A percentile compares a stretch with the other conserved stretches of the same genome.
These are phyloP conservation scores for Phytophthora nicotianae DNA, from an alignment of 352 stramenopile species.

Conservation along the genomic window DNA sequence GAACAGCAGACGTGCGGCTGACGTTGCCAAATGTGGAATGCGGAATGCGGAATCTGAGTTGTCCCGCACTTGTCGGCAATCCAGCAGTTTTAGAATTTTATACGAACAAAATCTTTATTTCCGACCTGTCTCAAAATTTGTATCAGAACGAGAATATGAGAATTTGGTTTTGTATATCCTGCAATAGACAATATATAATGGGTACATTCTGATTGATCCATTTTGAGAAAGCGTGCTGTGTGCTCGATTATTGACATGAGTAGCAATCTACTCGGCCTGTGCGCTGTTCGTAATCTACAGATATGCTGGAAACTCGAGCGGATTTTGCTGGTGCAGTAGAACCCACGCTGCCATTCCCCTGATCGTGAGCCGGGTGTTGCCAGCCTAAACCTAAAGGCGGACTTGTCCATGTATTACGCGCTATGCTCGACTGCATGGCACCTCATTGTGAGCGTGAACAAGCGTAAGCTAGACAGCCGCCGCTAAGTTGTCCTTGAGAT, in stretches of 20 bases:
- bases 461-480: neutral
- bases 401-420: slow-evolving; percentile 12
- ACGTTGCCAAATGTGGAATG: slow-evolving; percentile 1
- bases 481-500: too few relatives aligned
- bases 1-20: neutral
- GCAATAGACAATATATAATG: slow-evolving; percentile 1
- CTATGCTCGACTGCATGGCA: too few relatives aligned
- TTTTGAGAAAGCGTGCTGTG: too few relatives aligned
- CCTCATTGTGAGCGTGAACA: slow-evolving; percentile 4
- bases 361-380: too few relatives aligned
- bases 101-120: neutral
- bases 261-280: neutral
- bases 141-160: neutral
- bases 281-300: slow-evolving; percentile 7
- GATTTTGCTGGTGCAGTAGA: neutral
- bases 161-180: slow-evolving; percentile 11
- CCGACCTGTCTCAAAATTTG: neutral
- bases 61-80: slow-evolving; percentile 11
- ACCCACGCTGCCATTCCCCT: neutral
- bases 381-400: too few relatives aligned
- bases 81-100: neutral
- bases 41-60: slow-evolving; percentile 18
- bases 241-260: too few relatives aligned
- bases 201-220: slow-evolving; percentile 11
- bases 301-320: slow-evolving; percentile 13